Evolutionary conservation across 208 protist species (phyloP).

Genomic region (Porcisia deanei): DNA sequence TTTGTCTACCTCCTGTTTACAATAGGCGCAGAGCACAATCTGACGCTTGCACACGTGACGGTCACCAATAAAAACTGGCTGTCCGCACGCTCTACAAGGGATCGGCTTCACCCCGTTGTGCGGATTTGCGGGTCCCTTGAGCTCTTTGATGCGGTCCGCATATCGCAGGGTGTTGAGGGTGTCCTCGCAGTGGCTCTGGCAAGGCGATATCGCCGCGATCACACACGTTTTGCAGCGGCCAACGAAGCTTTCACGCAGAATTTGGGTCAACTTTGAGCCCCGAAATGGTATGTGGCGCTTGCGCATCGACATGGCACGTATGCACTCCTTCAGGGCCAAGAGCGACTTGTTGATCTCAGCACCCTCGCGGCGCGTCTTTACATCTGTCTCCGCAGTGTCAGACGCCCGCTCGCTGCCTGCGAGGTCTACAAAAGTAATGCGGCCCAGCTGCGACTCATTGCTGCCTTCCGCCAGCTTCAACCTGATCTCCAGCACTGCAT

Average conservation of each 20-base stretch:
- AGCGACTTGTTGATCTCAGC: constrained; percentile 98
- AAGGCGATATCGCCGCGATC: constrained; percentile 94
- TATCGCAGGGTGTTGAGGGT: constrained; percentile 98
- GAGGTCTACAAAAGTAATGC: constrained; percentile 98
- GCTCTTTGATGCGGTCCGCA: constrained; percentile 94
- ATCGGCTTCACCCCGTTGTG: constrained; percentile 43
- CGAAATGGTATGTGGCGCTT: constrained; percentile 96
- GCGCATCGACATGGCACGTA: constrained; percentile 93
- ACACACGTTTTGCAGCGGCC: constrained; percentile 93
- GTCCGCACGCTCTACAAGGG: constrained; percentile 67
- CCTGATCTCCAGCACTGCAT: constrained; percentile 84
- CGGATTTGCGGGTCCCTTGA: constrained; percentile 43
- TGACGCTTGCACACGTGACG: constrained; percentile 72
- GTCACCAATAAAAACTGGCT: constrained; percentile 69
- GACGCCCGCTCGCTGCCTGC: constrained; percentile 97
- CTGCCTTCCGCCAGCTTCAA: constrained; percentile 33
- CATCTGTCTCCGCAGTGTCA: constrained; percentile 90
- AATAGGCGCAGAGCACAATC: constrained; percentile 67
- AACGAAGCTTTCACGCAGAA: constrained; percentile 95
- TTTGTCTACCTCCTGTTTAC: constrained; percentile 67
- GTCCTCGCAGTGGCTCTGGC: constrained; percentile 89
- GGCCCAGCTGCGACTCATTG: constrained; percentile 50
- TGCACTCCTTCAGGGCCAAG: constrained; percentile 98
- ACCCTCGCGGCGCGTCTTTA: constrained; percentile 90
- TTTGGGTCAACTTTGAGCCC: constrained; percentile 95